A percentile compares a stretch with the other conserved stretches of the same genome.
Evolutionary conservation across 768 basidiomycete genomes (phyloP).

Genomic region (Krasilnikovozyma curviuscula): DNA sequence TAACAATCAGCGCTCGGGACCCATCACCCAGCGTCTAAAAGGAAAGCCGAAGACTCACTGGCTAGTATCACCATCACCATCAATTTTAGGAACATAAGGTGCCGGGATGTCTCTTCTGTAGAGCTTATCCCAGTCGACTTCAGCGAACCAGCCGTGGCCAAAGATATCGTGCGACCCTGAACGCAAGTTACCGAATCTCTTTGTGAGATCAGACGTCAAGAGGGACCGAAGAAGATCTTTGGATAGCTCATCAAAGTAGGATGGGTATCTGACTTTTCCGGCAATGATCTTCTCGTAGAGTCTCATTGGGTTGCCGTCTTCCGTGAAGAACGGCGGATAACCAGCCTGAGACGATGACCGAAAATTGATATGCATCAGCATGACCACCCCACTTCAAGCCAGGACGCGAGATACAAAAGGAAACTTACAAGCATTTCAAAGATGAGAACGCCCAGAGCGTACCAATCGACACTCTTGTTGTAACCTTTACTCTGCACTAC

Average conservation of each 20-base stretch:
- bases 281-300: conserved; percentile 29
- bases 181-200: conserved; percentile 27
- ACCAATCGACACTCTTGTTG: conserved; percentile 30
- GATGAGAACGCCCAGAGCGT: conserved; percentile 27
- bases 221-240: conserved; percentile 28
- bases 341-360: conserved; percentile 24
- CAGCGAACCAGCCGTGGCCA: conserved; percentile 43
- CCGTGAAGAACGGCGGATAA: conserved; percentile 29
- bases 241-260: conserved; percentile 27
- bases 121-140: conserved; percentile 77
- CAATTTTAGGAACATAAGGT: conserved; percentile 82
- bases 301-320: conserved; percentile 30
- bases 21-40: not conserved
- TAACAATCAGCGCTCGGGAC: not conserved
- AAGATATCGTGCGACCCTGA: conserved; percentile 27
- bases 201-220: conserved; percentile 26
- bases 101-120: conserved; percentile 72
- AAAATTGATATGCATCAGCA: not conserved
- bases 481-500: conserved; percentile 29
- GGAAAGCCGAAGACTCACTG: conserved; percentile 26
- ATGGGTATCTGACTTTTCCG: conserved; percentile 28
- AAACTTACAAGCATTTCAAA: conserved; percentile 28
- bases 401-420: not conserved
- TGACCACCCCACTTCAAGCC: no score
- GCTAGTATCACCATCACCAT: conserved; percentile 85